Evolutionary conservation across 495 filamentous ascomycete genomes (phyloP), one percentile per base, ranked within the genome.

Genomic region (Glonium stellatum): DNA sequence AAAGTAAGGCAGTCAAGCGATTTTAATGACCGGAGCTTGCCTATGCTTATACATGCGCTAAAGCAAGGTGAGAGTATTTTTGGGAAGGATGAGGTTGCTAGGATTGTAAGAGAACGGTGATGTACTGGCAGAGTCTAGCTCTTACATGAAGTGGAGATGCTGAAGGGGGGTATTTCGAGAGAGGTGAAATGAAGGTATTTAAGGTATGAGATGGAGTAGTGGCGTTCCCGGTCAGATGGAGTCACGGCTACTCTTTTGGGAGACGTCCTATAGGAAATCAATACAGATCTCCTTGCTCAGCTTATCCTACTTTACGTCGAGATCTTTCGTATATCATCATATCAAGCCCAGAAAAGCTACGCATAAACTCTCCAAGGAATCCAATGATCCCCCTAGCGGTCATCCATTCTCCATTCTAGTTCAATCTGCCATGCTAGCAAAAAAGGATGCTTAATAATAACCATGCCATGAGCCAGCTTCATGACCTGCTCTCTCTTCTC

Each of bases 371-470:
- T 11, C 13, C 4, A 18, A 44, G 13, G 18, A 15, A 44, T 44
- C 10, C 39, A 44, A 44, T 39, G 15, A 2, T 21, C 9, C n/a
- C 52, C 19, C 52, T 18, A 19, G 67, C 75, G 72, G 96, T 89
- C 63, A 86, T 81, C 89, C 93, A 97, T 67, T 97, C 86, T 81
- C 89, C 93, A 97, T 67, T 97, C 89, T 42, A 98, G 78, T 31
- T 85, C 81, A 61, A 96, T 87, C 57, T 86, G 84, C 93, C 93
- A 98, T 2, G 93, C 93, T 22, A 95, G 76, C 58, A 87, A 82
- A 72, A 87, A 97, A 0, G 90, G 90, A 69, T 96, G 90, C 62
- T 92, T 91, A 69, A 98, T 88, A 62, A 97, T 92, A 51, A 98
- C 92, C 84, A 97, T 90, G 57, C 90, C 93, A 48, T 84, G 81